Evolutionary conservation across 768 basidiomycete species (phyloP).

Genomic region (Boletus insuetus): DNA sequence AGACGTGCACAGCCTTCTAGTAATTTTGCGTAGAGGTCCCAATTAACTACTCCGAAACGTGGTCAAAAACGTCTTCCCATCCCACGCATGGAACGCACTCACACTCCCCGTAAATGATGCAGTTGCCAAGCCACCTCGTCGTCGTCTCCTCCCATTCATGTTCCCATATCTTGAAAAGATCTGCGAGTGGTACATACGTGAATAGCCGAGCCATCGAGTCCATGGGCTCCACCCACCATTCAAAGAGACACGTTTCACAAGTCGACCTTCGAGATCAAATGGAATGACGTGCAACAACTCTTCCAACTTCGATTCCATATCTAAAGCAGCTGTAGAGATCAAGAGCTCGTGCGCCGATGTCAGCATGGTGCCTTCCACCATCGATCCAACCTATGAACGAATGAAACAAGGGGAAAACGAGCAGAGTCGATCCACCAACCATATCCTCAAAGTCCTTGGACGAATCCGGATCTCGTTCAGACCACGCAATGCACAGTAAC

Average conservation of each 20-base stretch:
- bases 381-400: constrained; percentile 45
- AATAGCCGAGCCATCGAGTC: background rate
- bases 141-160: constrained; percentile 23
- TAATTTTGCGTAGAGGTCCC: constrained; percentile 49
- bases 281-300: constrained; percentile 39
- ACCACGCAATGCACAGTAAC: constrained; percentile 61
- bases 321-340: constrained; percentile 50
- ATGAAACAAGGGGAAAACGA: background rate
- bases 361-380: constrained; percentile 43
- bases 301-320: constrained; percentile 56
- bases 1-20: constrained; percentile 40
- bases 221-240: constrained; percentile 41
- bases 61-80: background rate
- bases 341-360: constrained; percentile 42
- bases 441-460: constrained; percentile 55
- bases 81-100: constrained; percentile 19
- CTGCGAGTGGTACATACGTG: constrained; percentile 5
- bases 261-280: constrained; percentile 57
- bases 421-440: constrained; percentile 38
- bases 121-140: constrained; percentile 22
- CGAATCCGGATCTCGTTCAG: constrained; percentile 39
- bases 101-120: constrained; percentile 44
- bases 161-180: constrained; percentile 26
- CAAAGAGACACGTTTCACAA: constrained; percentile 46
- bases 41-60: constrained; percentile 45